Conservation (phyloP, 805 yeast species). For the Sugiyamaella chiloensis region DNA sequence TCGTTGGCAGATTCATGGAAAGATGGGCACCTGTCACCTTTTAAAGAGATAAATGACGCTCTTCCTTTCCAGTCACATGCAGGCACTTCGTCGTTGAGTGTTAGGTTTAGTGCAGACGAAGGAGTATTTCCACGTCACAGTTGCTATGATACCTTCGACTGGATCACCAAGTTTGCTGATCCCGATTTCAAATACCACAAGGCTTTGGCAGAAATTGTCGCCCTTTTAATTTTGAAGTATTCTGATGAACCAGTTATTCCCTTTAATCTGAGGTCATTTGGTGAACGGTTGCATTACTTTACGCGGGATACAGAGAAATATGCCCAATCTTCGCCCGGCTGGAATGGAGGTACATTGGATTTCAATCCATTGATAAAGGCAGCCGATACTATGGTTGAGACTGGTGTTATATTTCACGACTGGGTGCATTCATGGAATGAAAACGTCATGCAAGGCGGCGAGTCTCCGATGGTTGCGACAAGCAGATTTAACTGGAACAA, state of each 20-base stretch:
- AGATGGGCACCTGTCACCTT: constrained; percentile 13
- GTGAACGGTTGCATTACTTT: constrained; percentile 43
- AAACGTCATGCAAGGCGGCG: constrained; percentile 48
- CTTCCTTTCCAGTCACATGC: constrained; percentile 59
- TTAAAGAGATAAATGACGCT: constrained; percentile 54
- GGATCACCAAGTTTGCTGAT: constrained; percentile 52
- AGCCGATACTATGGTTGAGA: constrained; percentile 39
- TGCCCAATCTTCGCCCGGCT: constrained; percentile 19
- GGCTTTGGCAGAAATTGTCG: constrained; percentile 53
- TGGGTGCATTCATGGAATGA: constrained; percentile 67
- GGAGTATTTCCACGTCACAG: constrained; percentile 46
- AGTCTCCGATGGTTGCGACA: constrained; percentile 68
- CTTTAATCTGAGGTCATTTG: constrained; percentile 50
- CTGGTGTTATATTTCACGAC: constrained; percentile 48
- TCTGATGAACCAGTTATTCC: constrained; percentile 78
- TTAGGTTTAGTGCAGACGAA: constrained; percentile 45
- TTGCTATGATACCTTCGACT: constrained; percentile 62
- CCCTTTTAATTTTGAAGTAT: constrained; percentile 53
- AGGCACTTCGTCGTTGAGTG: constrained; percentile 69
- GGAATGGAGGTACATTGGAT: constrained; percentile 26
- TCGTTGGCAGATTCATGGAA: constrained; percentile 21
- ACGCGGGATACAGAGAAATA: constrained; percentile 44
- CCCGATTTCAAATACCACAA: constrained; percentile 53
- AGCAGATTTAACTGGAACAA: constrained; percentile 80
- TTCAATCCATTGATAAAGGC: constrained; percentile 32